These are phyloP conservation scores for Tulasnella sp. DNA, from an alignment of 768 basidiomycete species.

Conservation along the genomic window DNA sequence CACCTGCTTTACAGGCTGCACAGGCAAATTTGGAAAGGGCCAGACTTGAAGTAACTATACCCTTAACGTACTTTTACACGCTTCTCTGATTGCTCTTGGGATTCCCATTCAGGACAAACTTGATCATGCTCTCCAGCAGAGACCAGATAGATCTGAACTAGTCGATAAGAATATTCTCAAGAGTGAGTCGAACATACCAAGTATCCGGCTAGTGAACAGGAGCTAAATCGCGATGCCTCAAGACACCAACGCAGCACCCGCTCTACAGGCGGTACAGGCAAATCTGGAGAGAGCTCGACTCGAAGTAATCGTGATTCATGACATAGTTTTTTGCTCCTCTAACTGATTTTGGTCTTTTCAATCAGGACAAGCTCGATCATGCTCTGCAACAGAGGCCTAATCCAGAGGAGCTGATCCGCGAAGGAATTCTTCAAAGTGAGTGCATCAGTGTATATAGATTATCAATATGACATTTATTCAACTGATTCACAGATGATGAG, in stretches of 20 bases:
- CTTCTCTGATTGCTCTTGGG: too few relatives aligned
- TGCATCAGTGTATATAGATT: too few relatives aligned
- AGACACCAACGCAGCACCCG: slow-evolving; percentile 54
- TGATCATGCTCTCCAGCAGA: slow-evolving; percentile 39
- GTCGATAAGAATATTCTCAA: slow-evolving; percentile 60
- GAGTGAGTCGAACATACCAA: slow-evolving; percentile 29
- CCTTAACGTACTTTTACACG: too few relatives aligned
- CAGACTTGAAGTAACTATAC: slow-evolving; percentile 45
- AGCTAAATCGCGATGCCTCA: too few relatives aligned
- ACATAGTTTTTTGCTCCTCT: background rate
- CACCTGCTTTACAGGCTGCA: slow-evolving; percentile 47
- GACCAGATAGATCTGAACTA: slow-evolving; percentile 49
- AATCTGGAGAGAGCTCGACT: slow-evolving; percentile 39
- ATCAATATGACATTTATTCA: too few relatives aligned
- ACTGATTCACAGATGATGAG: too few relatives aligned
- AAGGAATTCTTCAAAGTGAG: slow-evolving; percentile 44
- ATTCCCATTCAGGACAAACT: slow-evolving; percentile 33
- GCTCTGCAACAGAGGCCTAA: slow-evolving; percentile 45
- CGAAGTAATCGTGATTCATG: background rate
- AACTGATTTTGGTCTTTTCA: background rate
- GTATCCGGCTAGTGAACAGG: too few relatives aligned
- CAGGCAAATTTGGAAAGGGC: slow-evolving; percentile 46
- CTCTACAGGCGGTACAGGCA: slow-evolving; percentile 45
- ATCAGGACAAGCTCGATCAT: slow-evolving; percentile 51
- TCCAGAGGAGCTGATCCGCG: slow-evolving; percentile 49